phyloP scores from a whole-genome alignment of 116 monocot genomes.

The Cymodocea nodosa region DNA sequence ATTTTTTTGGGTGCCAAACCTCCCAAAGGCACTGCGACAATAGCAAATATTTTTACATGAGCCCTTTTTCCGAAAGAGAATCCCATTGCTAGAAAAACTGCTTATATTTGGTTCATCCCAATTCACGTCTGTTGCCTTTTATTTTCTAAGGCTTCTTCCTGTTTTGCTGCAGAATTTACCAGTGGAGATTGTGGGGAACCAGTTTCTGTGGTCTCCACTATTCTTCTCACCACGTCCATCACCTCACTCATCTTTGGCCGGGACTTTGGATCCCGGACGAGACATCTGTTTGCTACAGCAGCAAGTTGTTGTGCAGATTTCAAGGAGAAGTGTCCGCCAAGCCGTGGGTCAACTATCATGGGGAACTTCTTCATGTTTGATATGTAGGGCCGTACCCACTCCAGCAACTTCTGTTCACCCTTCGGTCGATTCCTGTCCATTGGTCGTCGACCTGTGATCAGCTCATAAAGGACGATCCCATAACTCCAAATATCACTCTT shows the following conservation, averaged over 20 bases:
- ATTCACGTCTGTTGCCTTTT: conserved; percentile 3
- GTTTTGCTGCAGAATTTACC: conserved; percentile 4
- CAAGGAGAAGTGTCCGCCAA: conserved; percentile 31
- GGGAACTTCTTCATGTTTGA: conserved; percentile 45
- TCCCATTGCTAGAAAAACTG: no score
- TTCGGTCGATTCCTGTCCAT: conserved; percentile 70
- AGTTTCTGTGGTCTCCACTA: conserved; percentile 27
- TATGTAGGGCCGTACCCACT: conserved; percentile 71
- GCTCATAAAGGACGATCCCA: conserved; percentile 86
- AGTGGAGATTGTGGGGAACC: conserved; percentile 28
- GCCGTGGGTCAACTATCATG: conserved; percentile 56
- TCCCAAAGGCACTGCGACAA: neutral
- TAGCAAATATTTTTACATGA: no score
- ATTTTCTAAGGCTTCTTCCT: conserved; percentile 6
- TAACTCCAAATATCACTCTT: conserved; percentile 94
- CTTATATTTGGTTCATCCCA: neutral
- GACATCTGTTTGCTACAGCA: conserved; percentile 57
- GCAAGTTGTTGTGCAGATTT: conserved; percentile 57
- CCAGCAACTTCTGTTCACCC: conserved; percentile 77
- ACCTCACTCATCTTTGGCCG: conserved; percentile 89
- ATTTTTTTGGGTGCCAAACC: neutral
- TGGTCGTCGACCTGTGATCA: conserved; percentile 77
- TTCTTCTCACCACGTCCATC: conserved; percentile 39
- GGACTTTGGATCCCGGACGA: conserved; percentile 39
- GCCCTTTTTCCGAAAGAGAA: no score